These are phyloP conservation scores for Podaxis sp. DNA, from an alignment of 768 basidiomycete species.

Conservation along the genomic window DNA sequence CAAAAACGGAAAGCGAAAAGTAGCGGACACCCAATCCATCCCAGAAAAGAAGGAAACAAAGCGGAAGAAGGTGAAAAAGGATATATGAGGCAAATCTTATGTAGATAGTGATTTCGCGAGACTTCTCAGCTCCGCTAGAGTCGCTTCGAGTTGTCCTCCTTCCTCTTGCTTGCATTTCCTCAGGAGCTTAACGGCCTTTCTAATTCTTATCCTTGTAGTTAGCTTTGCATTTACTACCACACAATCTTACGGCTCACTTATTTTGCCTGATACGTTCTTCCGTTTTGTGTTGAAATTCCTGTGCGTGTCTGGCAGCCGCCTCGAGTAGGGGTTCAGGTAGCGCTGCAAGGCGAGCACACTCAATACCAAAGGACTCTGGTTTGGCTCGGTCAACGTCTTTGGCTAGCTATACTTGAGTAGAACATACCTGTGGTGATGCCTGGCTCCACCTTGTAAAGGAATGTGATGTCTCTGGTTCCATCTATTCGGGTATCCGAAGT, in stretches of 20 bases:
- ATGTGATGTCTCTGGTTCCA: constrained; percentile 79
- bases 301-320: constrained; percentile 56
- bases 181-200: constrained; percentile 29
- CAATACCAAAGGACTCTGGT: constrained; percentile 84
- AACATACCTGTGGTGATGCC: constrained; percentile 64
- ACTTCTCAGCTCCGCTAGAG: constrained; percentile 28
- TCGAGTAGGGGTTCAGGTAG: constrained; percentile 70
- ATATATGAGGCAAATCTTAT: constrained; percentile 24
- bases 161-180: constrained; percentile 23
- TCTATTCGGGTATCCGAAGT: constrained; percentile 66
- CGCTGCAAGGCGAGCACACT: constrained; percentile 87
- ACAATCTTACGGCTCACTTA: constrained; percentile 34
- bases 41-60: constrained; percentile 22
- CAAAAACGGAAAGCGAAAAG: constrained; percentile 17
- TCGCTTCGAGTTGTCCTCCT: constrained; percentile 20
- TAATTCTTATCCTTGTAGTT: constrained; percentile 19
- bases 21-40: constrained; percentile 14
- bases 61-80: constrained; percentile 24
- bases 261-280: constrained; percentile 49
- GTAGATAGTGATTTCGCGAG: constrained; percentile 24
- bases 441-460: constrained; percentile 73
- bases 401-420: too few relatives aligned
- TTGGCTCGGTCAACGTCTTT: neutral
- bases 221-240: neutral
- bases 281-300: constrained; percentile 53